These are phyloP conservation scores for Lodderomyces parapsilosis DNA, from an alignment of 1,139 yeast genomes.

Conservation along the genomic window DNA sequence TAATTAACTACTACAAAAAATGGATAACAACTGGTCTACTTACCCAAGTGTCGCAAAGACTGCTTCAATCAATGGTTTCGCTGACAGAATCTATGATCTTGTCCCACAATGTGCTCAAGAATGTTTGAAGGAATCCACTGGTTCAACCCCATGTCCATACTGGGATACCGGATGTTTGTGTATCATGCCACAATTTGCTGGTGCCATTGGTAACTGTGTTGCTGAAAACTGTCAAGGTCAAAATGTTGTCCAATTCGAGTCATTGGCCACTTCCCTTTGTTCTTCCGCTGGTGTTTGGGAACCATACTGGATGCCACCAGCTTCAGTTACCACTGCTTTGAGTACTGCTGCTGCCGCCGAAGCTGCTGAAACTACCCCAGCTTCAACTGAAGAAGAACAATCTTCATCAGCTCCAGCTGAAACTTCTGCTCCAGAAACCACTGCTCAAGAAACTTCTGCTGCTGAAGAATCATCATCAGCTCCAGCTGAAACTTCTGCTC, in stretches of 20 bases:
- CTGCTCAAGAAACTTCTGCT: slow-evolving; percentile 9
- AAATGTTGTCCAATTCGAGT: slow-evolving; percentile 22
- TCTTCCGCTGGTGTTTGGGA: slow-evolving; percentile 26
- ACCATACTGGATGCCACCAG: slow-evolving; percentile 27
- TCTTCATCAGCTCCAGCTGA: slow-evolving; percentile 6
- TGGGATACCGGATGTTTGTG: slow-evolving; percentile 43
- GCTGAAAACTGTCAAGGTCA: slow-evolving; percentile 26
- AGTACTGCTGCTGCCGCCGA: slow-evolving; percentile 13
- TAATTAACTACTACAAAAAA: slow-evolving; percentile 11
- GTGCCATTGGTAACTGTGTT: slow-evolving; percentile 29
- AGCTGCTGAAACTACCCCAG: slow-evolving; percentile 11
- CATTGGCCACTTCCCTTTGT: slow-evolving; percentile 28
- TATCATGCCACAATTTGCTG: slow-evolving; percentile 31
- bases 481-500: slow-evolving; percentile 4
- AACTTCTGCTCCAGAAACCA: slow-evolving; percentile 10
- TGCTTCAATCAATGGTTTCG: slow-evolving; percentile 42
- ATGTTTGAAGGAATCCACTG: slow-evolving; percentile 25
- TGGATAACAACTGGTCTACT: slow-evolving; percentile 17
- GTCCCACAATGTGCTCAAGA: slow-evolving; percentile 30
- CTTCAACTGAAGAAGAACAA: slow-evolving; percentile 4
- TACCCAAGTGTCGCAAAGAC: slow-evolving; percentile 40
- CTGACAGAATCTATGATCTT: slow-evolving; percentile 33
- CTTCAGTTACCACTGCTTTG: slow-evolving; percentile 14
- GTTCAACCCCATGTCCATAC: slow-evolving; percentile 35
- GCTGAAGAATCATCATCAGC: slow-evolving; percentile 8